A percentile compares a stretch with the other conserved stretches of the same genome.
phyloP scores from a whole-genome alignment of 176 grass and related monocot species.

The Oryza meridionalis region DNA sequence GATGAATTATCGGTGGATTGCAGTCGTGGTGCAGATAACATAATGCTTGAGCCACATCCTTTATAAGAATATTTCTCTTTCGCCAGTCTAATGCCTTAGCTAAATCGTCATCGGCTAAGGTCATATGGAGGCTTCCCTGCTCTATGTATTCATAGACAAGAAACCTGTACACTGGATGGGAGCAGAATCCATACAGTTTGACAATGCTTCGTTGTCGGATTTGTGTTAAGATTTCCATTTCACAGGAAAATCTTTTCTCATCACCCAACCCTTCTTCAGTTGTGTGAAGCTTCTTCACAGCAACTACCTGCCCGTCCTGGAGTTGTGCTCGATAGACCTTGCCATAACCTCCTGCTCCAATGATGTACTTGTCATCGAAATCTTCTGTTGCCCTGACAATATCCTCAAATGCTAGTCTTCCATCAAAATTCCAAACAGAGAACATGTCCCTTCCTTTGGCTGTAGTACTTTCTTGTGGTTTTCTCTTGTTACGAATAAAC shows the following conservation, averaged over 20 bases:
- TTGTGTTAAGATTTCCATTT: constrained; percentile 14
- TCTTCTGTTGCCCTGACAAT: constrained; percentile 25
- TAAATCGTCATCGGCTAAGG: not conserved
- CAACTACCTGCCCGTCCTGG: not conserved
- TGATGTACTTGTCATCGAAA: not conserved
- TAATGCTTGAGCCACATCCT: constrained; percentile 3
- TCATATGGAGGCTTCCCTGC: not conserved
- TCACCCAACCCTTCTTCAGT: not conserved
- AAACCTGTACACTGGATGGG: not conserved
- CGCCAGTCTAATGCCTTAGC: not conserved
- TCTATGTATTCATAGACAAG: not conserved
- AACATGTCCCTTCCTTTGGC: not conserved
- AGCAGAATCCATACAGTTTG: constrained; percentile 19
- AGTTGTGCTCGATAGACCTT: constrained; percentile 22
- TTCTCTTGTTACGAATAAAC: not conserved
- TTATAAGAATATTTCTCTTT: not conserved
- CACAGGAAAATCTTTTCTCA: not conserved
- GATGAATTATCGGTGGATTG: constrained; percentile 30
- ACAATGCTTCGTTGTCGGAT: constrained; percentile 23
- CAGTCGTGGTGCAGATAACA: constrained; percentile 27
- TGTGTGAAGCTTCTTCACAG: constrained; percentile 14
- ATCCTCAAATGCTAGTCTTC: constrained; percentile 28
- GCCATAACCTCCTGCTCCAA: constrained; percentile 24
- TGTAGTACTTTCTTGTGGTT: not conserved
- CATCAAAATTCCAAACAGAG: constrained; percentile 34